These are phyloP conservation scores for Zygosaccharomyces sapae DNA, from an alignment of 1,139 yeast genomes.

Conservation along the genomic window DNA sequence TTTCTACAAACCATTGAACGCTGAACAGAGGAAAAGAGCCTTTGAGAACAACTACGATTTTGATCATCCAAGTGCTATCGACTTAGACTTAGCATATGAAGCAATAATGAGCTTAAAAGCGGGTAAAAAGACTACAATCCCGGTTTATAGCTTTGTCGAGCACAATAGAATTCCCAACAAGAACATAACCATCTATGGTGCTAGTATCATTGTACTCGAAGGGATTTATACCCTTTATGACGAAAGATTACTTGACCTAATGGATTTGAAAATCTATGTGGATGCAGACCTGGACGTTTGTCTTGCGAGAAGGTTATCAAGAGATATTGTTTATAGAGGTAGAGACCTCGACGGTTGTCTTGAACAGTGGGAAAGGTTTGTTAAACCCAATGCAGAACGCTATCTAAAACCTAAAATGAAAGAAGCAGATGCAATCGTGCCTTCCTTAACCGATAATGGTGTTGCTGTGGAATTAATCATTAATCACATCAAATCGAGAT, in stretches of 20 bases:
- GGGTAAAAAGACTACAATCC: constrained; percentile 63
- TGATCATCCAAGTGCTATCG: constrained; percentile 80
- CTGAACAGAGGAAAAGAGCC: constrained; percentile 60
- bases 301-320: constrained; percentile 75
- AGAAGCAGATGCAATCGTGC: constrained; percentile 80
- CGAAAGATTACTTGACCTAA: constrained; percentile 59
- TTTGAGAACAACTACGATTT: constrained; percentile 70
- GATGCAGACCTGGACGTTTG: constrained; percentile 94
- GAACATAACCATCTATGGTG: constrained; percentile 80
- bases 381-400: constrained; percentile 84
- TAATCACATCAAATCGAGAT: constrained; percentile 71
- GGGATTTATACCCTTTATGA: constrained; percentile 86
- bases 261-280: constrained; percentile 85
- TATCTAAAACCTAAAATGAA: constrained; percentile 74
- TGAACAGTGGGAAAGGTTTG: constrained; percentile 84
- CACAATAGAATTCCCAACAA: constrained; percentile 68
- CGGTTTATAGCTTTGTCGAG: constrained; percentile 74
- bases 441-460: constrained; percentile 78
- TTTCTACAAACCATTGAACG: constrained; percentile 70
- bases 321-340: constrained; percentile 84
- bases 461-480: constrained; percentile 78
- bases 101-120: constrained; percentile 62
- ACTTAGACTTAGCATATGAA: constrained; percentile 63
- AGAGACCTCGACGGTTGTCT: constrained; percentile 78
- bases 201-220: constrained; percentile 86